Evolutionary conservation across 208 protist species (phyloP), one percentile per base, ranked within the genome.

Genomic region (Crithidia expoeki): DNA sequence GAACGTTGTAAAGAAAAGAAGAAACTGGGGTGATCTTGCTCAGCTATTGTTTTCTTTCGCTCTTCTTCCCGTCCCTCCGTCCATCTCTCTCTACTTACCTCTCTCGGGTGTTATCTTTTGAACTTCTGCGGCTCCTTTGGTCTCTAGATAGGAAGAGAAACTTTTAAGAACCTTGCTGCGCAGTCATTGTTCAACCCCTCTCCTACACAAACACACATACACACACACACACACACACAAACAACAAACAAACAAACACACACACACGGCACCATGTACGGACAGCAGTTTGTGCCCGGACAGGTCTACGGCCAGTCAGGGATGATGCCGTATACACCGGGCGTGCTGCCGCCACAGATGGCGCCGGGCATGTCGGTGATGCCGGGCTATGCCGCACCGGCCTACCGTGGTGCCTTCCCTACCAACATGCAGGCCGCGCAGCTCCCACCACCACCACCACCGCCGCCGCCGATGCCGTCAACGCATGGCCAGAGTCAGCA

Each of bases 221-320:
- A 47, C 16, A 12, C n/a, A n/a, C n/a, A n/a, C n/a, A n/a, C n/a
- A n/a, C n/a, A n/a, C n/a, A n/a, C n/a, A n/a, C n/a, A n/a, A n/a
- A n/a, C n/a, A n/a, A n/a, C n/a, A n/a, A n/a, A n/a, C n/a, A n/a
- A n/a, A n/a, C n/a, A n/a, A n/a, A n/a, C n/a, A n/a, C n/a, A n/a
- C n/a, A n/a, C n/a, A n/a, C n/a, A 11, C 23, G 14, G 3, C 46
- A 61, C 16, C 34, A 95, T 95, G 89, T 95, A 92, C 79, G 79
- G 81, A 44, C 86, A 92, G 64, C 83, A 83, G 33, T 91, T 93
- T 68, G 52, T 81, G 27, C 81, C 82, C 17, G 83, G 81, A 47
- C 76, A 82, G 63, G 72, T 95, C 60, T 95, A 95, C 67, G 76
- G 80, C 34, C 80, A 87, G 57, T 71, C 86, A 21, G 87, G 87